Percentiles rank a stretch among this genome's conserved stretches.
Conservation (phyloP, 805 yeast species). For the Saccharomycopsis oosterbeekiorum region DNA sequence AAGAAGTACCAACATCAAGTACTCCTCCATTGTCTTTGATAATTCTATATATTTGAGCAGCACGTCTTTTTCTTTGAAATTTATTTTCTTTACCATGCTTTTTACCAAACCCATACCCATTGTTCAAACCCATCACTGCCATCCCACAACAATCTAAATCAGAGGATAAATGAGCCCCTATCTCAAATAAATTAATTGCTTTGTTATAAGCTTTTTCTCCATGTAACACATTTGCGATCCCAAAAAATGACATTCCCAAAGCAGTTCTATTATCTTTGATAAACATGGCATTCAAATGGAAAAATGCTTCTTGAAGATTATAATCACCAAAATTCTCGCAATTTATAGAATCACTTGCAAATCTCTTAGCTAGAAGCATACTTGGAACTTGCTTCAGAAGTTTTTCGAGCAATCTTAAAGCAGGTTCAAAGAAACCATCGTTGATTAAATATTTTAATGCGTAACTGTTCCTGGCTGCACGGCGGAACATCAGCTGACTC, state of each 20-base stretch:
- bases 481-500: slow-evolving; percentile 9
- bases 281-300: slow-evolving; percentile 6
- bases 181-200: slow-evolving; percentile 17
- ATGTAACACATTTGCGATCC: slow-evolving; percentile 15
- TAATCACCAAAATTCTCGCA: background rate
- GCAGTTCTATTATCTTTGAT: slow-evolving; percentile 17
- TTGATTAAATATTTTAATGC: slow-evolving; percentile 1
- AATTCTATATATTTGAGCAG: slow-evolving; percentile 17
- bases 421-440: slow-evolving; percentile 7
- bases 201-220: slow-evolving; percentile 6
- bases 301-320: slow-evolving; percentile 9
- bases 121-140: slow-evolving; percentile 16
- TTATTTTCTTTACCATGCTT: slow-evolving; percentile 13
- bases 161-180: slow-evolving; percentile 10
- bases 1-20: slow-evolving; percentile 15
- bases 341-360: background rate
- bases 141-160: slow-evolving; percentile 18
- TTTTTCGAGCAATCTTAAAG: slow-evolving; percentile 1
- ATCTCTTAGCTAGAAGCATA: background rate
- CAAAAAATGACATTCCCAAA: slow-evolving; percentile 15
- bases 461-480: slow-evolving; percentile 12
- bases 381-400: background rate
- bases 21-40: slow-evolving; percentile 14
- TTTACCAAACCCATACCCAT: slow-evolving; percentile 17
- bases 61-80: slow-evolving; percentile 13